phyloP scores from a whole-genome alignment of 2,329 filamentous ascomycete species.

The Arthroderma sp. region DNA sequence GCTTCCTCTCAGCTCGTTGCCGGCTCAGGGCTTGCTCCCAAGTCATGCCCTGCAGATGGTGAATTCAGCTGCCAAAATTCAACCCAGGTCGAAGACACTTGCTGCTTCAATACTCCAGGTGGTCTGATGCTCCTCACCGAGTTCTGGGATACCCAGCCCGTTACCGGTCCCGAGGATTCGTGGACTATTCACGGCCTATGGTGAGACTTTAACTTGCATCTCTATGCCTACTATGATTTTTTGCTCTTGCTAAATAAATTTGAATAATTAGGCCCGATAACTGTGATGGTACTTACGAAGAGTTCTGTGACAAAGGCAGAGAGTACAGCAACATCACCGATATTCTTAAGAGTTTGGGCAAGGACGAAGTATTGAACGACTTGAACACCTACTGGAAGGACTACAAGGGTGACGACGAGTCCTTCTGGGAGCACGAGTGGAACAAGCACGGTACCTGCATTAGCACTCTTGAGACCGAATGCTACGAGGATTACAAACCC shows the following conservation, averaged over 20 bases:
- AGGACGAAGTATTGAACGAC: constrained; percentile 38
- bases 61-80: constrained; percentile 45
- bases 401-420: constrained; percentile 40
- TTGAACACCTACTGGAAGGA: constrained; percentile 51
- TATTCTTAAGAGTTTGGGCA: constrained; percentile 40
- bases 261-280: constrained; percentile 30
- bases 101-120: constrained; percentile 48
- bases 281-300: constrained; percentile 46
- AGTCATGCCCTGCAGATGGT: constrained; percentile 21
- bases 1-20: constrained; percentile 1
- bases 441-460: constrained; percentile 61
- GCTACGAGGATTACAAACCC: constrained; percentile 45
- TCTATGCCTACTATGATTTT: constrained; percentile 1
- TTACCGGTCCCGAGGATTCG: constrained; percentile 40
- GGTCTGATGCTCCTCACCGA: constrained; percentile 46
- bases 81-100: constrained; percentile 35
- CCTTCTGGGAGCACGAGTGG: constrained; percentile 60
- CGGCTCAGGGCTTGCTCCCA: constrained; percentile 6
- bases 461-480: constrained; percentile 51
- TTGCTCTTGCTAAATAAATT: constrained; percentile 1
- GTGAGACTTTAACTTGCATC: constrained; percentile 21
- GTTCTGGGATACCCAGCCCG: constrained; percentile 47
- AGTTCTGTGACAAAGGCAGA: constrained; percentile 42
- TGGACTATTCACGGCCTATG: constrained; percentile 49
- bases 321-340: constrained; percentile 44